Evolutionary conservation across 371 early-diverging fungal genomes (phyloP).

Genomic region (Mucor irregularis): DNA sequence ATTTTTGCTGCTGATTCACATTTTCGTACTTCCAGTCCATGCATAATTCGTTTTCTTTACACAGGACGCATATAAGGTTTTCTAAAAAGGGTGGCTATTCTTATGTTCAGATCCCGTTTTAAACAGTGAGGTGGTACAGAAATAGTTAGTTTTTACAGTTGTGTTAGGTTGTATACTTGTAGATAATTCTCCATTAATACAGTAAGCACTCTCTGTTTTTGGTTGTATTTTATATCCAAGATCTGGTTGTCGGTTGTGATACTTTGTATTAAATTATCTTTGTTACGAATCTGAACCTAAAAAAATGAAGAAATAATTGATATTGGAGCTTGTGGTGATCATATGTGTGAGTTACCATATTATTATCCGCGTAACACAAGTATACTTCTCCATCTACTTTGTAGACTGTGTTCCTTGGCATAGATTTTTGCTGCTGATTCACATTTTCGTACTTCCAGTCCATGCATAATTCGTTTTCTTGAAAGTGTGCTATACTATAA

Average conservation of each 20-base stretch:
- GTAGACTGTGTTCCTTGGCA: conserved; percentile 7
- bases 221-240: conserved; percentile 2
- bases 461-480: background rate
- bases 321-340: background rate
- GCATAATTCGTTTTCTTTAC: background rate
- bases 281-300: conserved; percentile 1
- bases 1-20: background rate
- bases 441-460: background rate
- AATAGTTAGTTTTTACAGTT: background rate
- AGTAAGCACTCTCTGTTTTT: background rate
- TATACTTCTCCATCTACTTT: conserved; percentile 1
- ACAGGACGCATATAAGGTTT: no score
- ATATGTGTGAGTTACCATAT: background rate
- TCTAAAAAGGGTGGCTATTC: no score
- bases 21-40: background rate
- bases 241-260: background rate
- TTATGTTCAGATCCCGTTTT: no score
- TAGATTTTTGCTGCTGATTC: background rate
- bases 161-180: background rate
- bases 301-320: background rate
- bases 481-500: background rate
- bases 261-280: background rate
- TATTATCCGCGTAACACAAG: conserved; percentile 7
- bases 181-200: background rate
- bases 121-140: background rate